phyloP scores from a whole-genome alignment of 2,329 filamentous ascomycete genomes.

The Aspergillus chevalieri region DNA sequence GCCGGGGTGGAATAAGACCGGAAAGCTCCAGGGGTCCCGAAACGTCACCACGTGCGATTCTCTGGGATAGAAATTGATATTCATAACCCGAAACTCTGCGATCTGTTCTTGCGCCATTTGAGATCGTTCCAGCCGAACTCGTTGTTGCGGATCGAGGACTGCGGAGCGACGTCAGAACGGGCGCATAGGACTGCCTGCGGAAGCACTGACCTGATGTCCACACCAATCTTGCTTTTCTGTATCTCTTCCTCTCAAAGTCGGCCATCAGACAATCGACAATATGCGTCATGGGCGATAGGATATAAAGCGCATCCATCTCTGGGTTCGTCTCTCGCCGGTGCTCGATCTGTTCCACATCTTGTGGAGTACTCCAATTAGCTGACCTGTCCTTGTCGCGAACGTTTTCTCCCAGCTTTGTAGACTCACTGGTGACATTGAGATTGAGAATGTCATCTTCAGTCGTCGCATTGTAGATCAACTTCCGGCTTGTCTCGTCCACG shows the following conservation, averaged over 20 bases:
- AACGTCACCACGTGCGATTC: constrained; percentile 91
- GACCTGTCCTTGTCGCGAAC: constrained; percentile 3
- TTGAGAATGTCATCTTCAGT: constrained; percentile 97
- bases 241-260: constrained; percentile 79
- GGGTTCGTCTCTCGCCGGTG: constrained; percentile 73
- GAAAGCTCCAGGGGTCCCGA: constrained; percentile 92
- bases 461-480: constrained; percentile 81
- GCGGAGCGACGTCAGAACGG: constrained; percentile 24
- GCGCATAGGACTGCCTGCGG: constrained; percentile 2
- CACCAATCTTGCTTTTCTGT: constrained; percentile 70
- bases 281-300: constrained; percentile 77
- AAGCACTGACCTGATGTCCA: constrained; percentile 64
- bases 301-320: constrained; percentile 90
- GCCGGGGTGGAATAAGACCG: constrained; percentile 79
- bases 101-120: constrained; percentile 66
- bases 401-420: neutral
- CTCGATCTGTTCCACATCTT: constrained; percentile 93
- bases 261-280: constrained; percentile 91
- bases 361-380: constrained; percentile 8
- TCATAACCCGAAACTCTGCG: constrained; percentile 72
- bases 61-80: constrained; percentile 81
- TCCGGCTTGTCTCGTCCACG: constrained; percentile 75
- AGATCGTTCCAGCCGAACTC: constrained; percentile 68
- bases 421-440: constrained; percentile 86
- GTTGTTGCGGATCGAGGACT: constrained; percentile 63